A percentile compares a stretch with the other conserved stretches of the same genome.
Evolutionary conservation across 2,329 filamentous ascomycete genomes (phyloP).

Genomic region (Chrysosporium keratinophilum): DNA sequence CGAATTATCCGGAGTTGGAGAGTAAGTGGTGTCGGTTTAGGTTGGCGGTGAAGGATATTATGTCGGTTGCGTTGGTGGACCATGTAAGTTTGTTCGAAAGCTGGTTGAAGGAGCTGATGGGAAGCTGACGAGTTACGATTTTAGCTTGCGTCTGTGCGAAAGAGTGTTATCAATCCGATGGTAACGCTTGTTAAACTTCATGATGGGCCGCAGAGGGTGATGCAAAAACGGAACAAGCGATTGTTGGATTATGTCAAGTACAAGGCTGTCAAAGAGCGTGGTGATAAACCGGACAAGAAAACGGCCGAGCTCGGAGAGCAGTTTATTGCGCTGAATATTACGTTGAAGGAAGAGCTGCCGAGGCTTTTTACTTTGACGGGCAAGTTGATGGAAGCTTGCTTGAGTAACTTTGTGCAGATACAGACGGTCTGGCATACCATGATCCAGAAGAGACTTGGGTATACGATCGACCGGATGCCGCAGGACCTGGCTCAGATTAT

Average conservation of each 20-base stretch:
- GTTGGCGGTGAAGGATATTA: slow-evolving; percentile 73
- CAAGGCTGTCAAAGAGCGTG: slow-evolving; percentile 63
- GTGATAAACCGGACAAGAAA: slow-evolving; percentile 80
- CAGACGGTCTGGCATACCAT: slow-evolving; percentile 74
- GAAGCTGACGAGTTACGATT: slow-evolving; percentile 8
- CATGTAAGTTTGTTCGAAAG: slow-evolving; percentile 49
- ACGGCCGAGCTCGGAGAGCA: slow-evolving; percentile 74
- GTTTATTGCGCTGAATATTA: slow-evolving; percentile 84
- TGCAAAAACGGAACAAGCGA: slow-evolving; percentile 92
- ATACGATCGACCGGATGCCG: slow-evolving; percentile 58
- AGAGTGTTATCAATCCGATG: slow-evolving; percentile 76
- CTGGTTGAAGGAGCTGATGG: background rate
- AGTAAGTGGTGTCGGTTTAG: slow-evolving; percentile 92
- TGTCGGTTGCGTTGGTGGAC: slow-evolving; percentile 69
- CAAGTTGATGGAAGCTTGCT: slow-evolving; percentile 69
- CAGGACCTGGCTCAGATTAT: slow-evolving; percentile 62
- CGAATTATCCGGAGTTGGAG: slow-evolving; percentile 71
- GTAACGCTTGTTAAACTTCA: slow-evolving; percentile 68
- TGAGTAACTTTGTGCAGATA: slow-evolving; percentile 73
- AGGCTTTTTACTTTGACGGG: slow-evolving; percentile 72
- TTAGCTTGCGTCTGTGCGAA: slow-evolving; percentile 56
- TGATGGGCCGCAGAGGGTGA: slow-evolving; percentile 72
- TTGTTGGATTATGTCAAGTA: slow-evolving; percentile 78
- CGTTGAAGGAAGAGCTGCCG: slow-evolving; percentile 83
- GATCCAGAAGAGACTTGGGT: slow-evolving; percentile 65